phyloP scores from a whole-genome alignment of 1,284 basidiomycete species.

The Kalmanozyma brasiliensis region DNA sequence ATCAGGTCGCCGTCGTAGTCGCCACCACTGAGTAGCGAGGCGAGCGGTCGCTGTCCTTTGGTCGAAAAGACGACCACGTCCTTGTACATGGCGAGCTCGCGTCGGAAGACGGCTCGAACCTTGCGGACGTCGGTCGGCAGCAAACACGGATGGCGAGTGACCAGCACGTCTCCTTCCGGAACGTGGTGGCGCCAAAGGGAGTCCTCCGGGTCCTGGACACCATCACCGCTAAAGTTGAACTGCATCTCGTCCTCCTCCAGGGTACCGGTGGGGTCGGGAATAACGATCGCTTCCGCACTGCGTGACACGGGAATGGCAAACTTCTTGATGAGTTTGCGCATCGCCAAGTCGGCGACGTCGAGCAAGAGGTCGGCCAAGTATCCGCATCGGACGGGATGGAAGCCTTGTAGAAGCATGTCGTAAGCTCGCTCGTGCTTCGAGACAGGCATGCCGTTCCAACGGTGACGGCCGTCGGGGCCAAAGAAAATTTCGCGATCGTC shows the following conservation, averaged over 20 bases:
- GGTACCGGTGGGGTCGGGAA: conserved; percentile 41
- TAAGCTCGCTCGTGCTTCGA: conserved; percentile 52
- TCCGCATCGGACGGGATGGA: conserved; percentile 33
- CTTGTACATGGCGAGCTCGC: conserved; percentile 37
- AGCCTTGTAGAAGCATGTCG: conserved; percentile 60
- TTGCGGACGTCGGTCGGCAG: conserved; percentile 63
- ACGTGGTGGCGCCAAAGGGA: conserved; percentile 17
- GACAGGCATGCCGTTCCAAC: conserved; percentile 47
- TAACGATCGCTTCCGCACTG: conserved; percentile 39
- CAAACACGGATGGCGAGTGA: conserved; percentile 59
- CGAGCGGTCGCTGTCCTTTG: conserved; percentile 48
- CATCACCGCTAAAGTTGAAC: conserved; percentile 47
- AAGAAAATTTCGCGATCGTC: conserved; percentile 33
- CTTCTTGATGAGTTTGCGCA: conserved; percentile 24
- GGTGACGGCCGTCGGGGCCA: conserved; percentile 36
- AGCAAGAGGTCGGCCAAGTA: conserved; percentile 38
- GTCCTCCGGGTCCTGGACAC: conserved; percentile 39
- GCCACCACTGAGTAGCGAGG: conserved; percentile 58
- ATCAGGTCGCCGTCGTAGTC: conserved; percentile 64
- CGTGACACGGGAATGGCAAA: conserved; percentile 37
- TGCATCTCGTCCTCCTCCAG: conserved; percentile 59
- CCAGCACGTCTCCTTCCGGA: conserved; percentile 54
- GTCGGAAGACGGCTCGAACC: conserved; percentile 46
- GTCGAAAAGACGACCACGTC: conserved; percentile 62
- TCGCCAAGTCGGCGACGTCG: conserved; percentile 25